These are phyloP conservation scores for Fusarium sublunatum DNA, from an alignment of 2,329 filamentous ascomycete genomes.

Conservation along the genomic window DNA sequence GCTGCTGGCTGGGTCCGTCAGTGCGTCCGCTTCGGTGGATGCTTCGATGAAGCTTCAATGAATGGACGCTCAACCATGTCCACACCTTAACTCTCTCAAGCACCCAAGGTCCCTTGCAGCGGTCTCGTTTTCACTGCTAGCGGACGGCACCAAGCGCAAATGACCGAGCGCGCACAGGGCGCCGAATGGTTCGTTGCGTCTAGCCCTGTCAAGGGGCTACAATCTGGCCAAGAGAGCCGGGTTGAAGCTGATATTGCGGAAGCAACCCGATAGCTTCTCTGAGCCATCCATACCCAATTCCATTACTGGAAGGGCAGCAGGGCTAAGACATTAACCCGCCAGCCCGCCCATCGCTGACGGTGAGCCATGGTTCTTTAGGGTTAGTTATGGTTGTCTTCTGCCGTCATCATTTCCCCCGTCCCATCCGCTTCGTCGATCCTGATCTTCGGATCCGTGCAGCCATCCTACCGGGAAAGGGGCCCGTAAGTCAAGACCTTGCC, in stretches of 20 bases:
- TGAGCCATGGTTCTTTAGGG: constrained; percentile 34
- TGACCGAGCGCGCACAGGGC: constrained; percentile 48
- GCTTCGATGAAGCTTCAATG: constrained; percentile 43
- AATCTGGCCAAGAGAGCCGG: constrained; percentile 18
- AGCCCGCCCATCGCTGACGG: constrained; percentile 23
- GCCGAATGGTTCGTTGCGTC: constrained; percentile 33
- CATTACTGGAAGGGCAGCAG: constrained; percentile 14
- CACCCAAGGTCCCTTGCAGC: constrained; percentile 36
- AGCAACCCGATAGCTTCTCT: constrained; percentile 37
- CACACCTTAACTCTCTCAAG: constrained; percentile 13
- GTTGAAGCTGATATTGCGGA: constrained; percentile 23
- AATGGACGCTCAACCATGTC: constrained; percentile 24
- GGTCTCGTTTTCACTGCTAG: constrained; percentile 34
- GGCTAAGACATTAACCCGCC: constrained; percentile 8
- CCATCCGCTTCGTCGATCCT: constrained; percentile 42
- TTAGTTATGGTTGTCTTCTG: constrained; percentile 24
- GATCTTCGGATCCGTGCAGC: constrained; percentile 45
- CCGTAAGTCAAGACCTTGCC: constrained; percentile 35
- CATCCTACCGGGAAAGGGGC: constrained; percentile 40
- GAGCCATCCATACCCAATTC: constrained; percentile 12
- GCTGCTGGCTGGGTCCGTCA: constrained; percentile 36
- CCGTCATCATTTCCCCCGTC: constrained; percentile 39
- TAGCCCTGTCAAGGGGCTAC: constrained; percentile 19
- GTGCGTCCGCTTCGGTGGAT: constrained; percentile 41
- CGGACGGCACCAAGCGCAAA: constrained; percentile 46